Conservation (phyloP, 2,329 filamentous ascomycete genomes). For the Nannizzia gypsea region DNA sequence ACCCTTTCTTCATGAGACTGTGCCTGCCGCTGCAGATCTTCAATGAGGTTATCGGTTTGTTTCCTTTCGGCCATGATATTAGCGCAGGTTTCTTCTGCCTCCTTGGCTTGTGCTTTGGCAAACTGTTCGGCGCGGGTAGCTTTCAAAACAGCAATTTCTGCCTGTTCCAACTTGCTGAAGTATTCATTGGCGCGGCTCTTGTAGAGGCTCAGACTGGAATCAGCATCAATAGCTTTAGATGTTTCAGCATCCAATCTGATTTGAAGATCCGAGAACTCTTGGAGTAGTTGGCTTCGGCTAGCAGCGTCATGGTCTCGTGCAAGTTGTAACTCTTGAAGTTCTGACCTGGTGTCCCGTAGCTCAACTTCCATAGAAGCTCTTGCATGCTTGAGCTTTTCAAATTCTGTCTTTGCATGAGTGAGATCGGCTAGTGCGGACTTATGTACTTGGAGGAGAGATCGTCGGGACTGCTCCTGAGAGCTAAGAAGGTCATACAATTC, state of each 20-base stretch:
- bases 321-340: slow-evolving; percentile 66
- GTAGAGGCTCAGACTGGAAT: slow-evolving; percentile 74
- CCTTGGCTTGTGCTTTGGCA: slow-evolving; percentile 74
- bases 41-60: slow-evolving; percentile 74
- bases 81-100: slow-evolving; percentile 83
- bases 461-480: slow-evolving; percentile 80
- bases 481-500: slow-evolving; percentile 88
- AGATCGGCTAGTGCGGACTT: slow-evolving; percentile 77
- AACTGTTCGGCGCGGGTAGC: slow-evolving; percentile 87
- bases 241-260: slow-evolving; percentile 83
- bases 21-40: slow-evolving; percentile 80
- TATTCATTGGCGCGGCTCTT: slow-evolving; percentile 91
- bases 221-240: slow-evolving; percentile 72
- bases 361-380: slow-evolving; percentile 74
- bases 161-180: slow-evolving; percentile 92
- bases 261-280: slow-evolving; percentile 88
- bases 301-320: slow-evolving; percentile 76
- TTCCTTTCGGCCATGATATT: slow-evolving; percentile 85
- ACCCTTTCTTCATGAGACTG: slow-evolving; percentile 83
- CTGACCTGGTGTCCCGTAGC: slow-evolving; percentile 68
- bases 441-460: slow-evolving; percentile 69
- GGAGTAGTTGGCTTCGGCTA: slow-evolving; percentile 76
- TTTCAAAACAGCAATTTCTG: slow-evolving; percentile 89
- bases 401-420: slow-evolving; percentile 72
- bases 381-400: slow-evolving; percentile 74